Base-by-base conservation (phyloP, 139 green algal species). In the Picochlorum sp. region DNA sequence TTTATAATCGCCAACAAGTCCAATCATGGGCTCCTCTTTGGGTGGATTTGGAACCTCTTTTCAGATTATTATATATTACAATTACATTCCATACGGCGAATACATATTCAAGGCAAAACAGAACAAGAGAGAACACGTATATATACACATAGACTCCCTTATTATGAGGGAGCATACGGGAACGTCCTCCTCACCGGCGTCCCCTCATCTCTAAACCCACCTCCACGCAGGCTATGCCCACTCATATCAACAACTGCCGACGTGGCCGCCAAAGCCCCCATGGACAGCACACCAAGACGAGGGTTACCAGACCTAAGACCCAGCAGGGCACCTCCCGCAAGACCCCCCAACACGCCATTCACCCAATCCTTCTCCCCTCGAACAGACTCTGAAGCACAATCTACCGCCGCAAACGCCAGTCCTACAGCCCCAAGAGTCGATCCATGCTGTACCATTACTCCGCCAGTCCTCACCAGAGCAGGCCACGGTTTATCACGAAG, bases 401-500 rank as follows among this genome's bases (percentile, higher is more conserved):
- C 78, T 21, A 78, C 66, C 2, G 56, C 50, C 14, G 66, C 41
- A 45, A 68, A 84, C 3, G 78, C 62, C 20, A 66, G 45, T 1
- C 72, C 76, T 9, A 84, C 64, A 0, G 68, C 28, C 2, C 57
- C 75, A 13, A 84, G 68, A 2, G 72, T 83, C n/a, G 56, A 10
- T n/a, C 75, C 78, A 46, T 82, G 80, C 23, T 60, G 52, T 13
- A 47, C 44, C 78, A 84, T 84, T 16, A 83, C 72, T 5, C 23
- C 49, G 7, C 78, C 78, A 58, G 78, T 84, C 10, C 76, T 61
- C 59, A 75, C 64, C 18, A 84, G 64, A 1, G 78, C 75, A 5
- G 78, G 78, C 78, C 68, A 74, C 18, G 78, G 67, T 68, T 81
- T 76, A 61, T 84, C 46, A 14, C 64, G 44, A 23, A 84, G 67